Evolutionary conservation across 2,329 filamentous ascomycete species (phyloP).

Genomic region (Diplodia scrobiculata): DNA sequence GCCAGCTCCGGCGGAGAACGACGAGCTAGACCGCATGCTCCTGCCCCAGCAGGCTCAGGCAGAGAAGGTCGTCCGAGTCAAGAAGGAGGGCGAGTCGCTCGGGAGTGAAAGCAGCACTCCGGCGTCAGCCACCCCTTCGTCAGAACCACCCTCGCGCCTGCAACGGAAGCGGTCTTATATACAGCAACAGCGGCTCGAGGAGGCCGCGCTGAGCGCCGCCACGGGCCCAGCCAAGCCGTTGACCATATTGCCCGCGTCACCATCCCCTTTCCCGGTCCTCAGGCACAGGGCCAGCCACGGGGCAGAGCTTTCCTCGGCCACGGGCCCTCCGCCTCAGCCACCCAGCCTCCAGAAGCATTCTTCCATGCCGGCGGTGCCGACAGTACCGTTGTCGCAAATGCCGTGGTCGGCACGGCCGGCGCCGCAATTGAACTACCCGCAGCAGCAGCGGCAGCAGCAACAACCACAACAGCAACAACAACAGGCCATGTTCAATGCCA

Average conservation of each 20-base stretch:
- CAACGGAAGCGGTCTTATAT: neutral
- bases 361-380: neutral
- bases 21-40: conserved; percentile 27
- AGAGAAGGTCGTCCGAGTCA: neutral
- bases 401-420: neutral
- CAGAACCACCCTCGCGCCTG: neutral
- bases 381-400: neutral
- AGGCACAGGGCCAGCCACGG: neutral
- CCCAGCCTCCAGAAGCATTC: neutral
- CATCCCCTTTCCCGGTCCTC: neutral
- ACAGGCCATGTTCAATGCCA: neutral
- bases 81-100: neutral
- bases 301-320: neutral
- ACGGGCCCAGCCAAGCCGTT: neutral
- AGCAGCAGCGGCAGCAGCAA: conserved; percentile 9
- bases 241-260: conserved; percentile 3
- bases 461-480: conserved; percentile 8
- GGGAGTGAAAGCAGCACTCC: conserved; percentile 8
- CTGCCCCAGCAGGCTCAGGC: conserved; percentile 25
- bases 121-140: neutral
- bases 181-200: neutral
- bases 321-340: neutral
- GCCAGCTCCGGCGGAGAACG: conserved; percentile 12
- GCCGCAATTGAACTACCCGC: conserved; percentile 2
- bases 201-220: neutral